Conservation (phyloP, 768 basidiomycete species). For the Nidularia pulvinata region DNA sequence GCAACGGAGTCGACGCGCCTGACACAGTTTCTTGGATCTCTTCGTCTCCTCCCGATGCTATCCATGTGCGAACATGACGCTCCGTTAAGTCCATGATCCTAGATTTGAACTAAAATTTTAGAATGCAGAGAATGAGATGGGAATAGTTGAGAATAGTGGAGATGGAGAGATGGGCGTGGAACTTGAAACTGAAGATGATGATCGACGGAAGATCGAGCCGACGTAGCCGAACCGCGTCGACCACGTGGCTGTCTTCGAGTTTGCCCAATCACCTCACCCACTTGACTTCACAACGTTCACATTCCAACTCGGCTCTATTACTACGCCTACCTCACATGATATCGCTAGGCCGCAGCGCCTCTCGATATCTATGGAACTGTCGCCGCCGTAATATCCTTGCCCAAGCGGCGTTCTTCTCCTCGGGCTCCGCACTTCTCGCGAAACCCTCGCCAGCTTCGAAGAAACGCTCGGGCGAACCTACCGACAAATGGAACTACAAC, state of each 20-base stretch:
- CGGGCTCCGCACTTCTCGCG: slow-evolving; percentile 8
- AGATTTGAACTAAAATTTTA: slow-evolving; percentile 1
- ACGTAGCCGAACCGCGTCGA: too few species aligned
- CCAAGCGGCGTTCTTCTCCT: slow-evolving; percentile 18
- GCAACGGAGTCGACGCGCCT: slow-evolving; percentile 37
- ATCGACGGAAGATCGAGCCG: background rate
- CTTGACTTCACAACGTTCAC: background rate
- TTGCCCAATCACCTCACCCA: too few species aligned
- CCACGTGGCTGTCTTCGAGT: too few species aligned
- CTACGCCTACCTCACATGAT: slow-evolving; percentile 29
- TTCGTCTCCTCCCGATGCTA: slow-evolving; percentile 59
- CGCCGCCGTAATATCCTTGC: slow-evolving; percentile 9
- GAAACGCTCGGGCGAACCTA: slow-evolving; percentile 20
- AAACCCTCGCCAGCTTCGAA: slow-evolving; percentile 6
- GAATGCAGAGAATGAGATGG: too few species aligned
- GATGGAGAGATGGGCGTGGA: too few species aligned
- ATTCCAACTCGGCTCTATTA: background rate
- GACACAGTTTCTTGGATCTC: slow-evolving; percentile 58
- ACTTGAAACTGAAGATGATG: background rate
- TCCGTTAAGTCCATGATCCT: slow-evolving; percentile 32
- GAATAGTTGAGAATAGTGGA: too few species aligned
- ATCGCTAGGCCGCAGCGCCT: slow-evolving; percentile 25
- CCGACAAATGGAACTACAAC: slow-evolving; percentile 84
- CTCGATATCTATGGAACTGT: slow-evolving; percentile 26
- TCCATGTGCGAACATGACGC: slow-evolving; percentile 71